Percentiles rank a stretch among this genome's conserved stretches.
Conservation (phyloP, 1,139 yeast genomes). For the Yamadazyma mexicana region DNA sequence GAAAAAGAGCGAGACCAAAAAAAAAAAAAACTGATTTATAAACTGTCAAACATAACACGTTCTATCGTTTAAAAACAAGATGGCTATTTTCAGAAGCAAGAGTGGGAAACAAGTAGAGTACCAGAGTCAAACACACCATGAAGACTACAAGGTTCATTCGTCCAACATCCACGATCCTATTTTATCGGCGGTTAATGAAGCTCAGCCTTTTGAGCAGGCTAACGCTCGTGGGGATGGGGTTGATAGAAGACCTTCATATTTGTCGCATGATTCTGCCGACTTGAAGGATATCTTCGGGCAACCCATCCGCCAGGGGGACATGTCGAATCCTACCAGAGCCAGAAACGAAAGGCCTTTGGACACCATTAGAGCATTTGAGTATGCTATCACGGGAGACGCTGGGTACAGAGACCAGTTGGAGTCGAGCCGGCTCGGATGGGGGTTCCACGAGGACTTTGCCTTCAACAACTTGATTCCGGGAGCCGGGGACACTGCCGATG, state of each 20-base stretch:
- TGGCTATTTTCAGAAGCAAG: slow-evolving; percentile 37
- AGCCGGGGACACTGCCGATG: slow-evolving; percentile 15
- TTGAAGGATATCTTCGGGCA: slow-evolving; percentile 84
- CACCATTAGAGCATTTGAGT: slow-evolving; percentile 90
- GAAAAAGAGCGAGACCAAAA: not conserved
- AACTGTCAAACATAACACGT: not conserved
- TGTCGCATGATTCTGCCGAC: slow-evolving; percentile 42
- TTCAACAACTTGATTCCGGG: slow-evolving; percentile 30
- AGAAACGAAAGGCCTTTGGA: slow-evolving; percentile 96
- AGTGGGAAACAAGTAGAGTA: slow-evolving; percentile 35
- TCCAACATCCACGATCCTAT: slow-evolving; percentile 84
- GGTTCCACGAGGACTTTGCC: slow-evolving; percentile 52
- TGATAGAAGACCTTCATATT: slow-evolving; percentile 39
- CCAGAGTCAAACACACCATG: slow-evolving; percentile 21
- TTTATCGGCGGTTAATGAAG: slow-evolving; percentile 86
- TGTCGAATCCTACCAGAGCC: slow-evolving; percentile 87
- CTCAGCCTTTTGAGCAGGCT: slow-evolving; percentile 91
- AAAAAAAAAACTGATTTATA: not conserved
- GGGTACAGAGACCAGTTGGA: slow-evolving; percentile 79
- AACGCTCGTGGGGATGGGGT: slow-evolving; percentile 25
- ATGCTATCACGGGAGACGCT: slow-evolving; percentile 85
- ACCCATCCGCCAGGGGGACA: slow-evolving; percentile 71
- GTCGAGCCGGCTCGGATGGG: slow-evolving; percentile 76
- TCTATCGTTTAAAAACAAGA: slow-evolving; percentile 2
- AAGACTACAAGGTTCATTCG: slow-evolving; percentile 49